Evolutionary conservation across 164 flowering plant species (phyloP), one percentile per base, ranked within the genome.

Genomic region (Sedum album): DNA sequence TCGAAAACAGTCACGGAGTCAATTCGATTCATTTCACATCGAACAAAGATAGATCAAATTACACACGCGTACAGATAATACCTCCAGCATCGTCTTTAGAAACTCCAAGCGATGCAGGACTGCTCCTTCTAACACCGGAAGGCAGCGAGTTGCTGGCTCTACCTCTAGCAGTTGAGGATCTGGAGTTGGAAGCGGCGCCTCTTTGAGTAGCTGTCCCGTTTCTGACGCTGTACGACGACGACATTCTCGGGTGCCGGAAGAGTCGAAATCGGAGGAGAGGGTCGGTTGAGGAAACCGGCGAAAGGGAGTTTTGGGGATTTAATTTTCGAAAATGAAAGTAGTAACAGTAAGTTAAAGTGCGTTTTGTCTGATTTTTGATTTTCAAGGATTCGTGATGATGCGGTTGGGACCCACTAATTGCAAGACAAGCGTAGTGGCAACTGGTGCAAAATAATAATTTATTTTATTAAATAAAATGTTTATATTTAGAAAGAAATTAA

Each of bases 81-180:
- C 89, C 86, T 72, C 81, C 84, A 11, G 73, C 74, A 9, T 73
- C 77, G 57, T 41, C 78, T 41, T 72, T 76, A 8, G 61, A 55
- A n/a, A 65, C 68, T 36, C 68, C 77, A 21, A 74, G 76, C 1
- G 77, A 73, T 2, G 75, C 69, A 53, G 81, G 36, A 72, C 72
- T 76, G 69, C 79, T 77, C 38, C 88, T 81, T 62, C 88, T 83
- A 21, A 69, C 0, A 63, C 77, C 70, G 63, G 80, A 31, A 7
- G 76, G n/a, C 57, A 77, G 75, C 28, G 73, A 74, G 64, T 25
- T 48, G 72, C 75, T 75, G 48, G 83, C 70, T 71, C 80, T 84
- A 68, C 81, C 80, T 73, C 81, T 84, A 67, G 80, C 80, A 13
- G 86, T 79, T 26, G 81, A 71, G 1, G 82, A 74, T 49, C 73